Base-by-base conservation (phyloP, 1,284 basidiomycete species). In the Ustilago sp. region DNA sequence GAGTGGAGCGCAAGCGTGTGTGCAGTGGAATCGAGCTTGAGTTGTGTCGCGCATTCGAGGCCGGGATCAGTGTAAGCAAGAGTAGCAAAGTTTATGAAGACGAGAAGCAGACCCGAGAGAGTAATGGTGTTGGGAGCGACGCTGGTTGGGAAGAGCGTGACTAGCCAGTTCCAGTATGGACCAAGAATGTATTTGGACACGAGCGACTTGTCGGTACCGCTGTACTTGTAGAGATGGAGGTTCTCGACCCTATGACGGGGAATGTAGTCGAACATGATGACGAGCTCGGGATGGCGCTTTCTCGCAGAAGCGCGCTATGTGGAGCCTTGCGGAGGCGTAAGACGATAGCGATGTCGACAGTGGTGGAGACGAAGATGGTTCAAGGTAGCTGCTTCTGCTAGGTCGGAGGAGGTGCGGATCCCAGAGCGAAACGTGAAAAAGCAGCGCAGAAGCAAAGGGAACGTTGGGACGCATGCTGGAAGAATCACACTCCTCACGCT, bases 131-230 rank as follows among this genome's bases (percentile, higher is more conserved):
- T 99, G 4, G 97, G 97, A 0, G 97, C 96, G 23, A 98, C 89
- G 54, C 88, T 91, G 58, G 89, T 88, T 0, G 96, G 97, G 90
- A 95, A 97, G 39, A 95, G 89, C 15, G 91, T 93, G 57, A 98
- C 94, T 75, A 98, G 91, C 92, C 93, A 93, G 72, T 90, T 95
- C 96, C 96, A 99, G 88, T 93, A 98, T 1, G 94, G 94, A 59
- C 91, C 91, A 65, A 99, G 89, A 39, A 98, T 88, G 87, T 93
- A 92, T 85, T 90, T 89, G 48, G 93, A 93, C 2, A 87, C 83
- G 50, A 89, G 86, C 7, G 86, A 89, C 80, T 89, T 88, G 85
- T 90, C 90, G 23, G 88, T 86, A 13, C 88, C 88, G 39, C 88
- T 88, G 81, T 90, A 90, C 80, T 89, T 89, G 88, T 90, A 90